phyloP scores from a whole-genome alignment of 2,329 filamentous ascomycete species.

The Aureobasidium sp. region DNA sequence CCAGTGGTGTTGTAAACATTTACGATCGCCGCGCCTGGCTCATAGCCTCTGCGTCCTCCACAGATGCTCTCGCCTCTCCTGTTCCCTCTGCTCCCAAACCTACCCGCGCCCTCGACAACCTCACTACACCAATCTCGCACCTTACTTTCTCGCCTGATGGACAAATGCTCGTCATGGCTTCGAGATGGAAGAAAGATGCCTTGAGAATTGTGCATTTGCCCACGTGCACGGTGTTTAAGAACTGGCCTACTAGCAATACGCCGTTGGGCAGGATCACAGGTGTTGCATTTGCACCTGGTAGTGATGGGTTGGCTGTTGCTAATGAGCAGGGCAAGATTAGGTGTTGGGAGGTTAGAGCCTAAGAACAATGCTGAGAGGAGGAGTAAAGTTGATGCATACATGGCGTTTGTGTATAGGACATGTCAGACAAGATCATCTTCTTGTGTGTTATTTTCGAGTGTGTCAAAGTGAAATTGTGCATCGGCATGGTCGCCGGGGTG shows the following conservation, averaged over 20 bases:
- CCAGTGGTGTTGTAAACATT: conserved; percentile 82
- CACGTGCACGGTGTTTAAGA: conserved; percentile 87
- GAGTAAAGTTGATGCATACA: not conserved
- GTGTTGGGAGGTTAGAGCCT: conserved; percentile 69
- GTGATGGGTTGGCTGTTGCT: conserved; percentile 65
- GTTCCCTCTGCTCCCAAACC: conserved; percentile 66
- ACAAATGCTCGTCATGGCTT: conserved; percentile 81
- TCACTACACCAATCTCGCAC: conserved; percentile 76
- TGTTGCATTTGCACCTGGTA: conserved; percentile 39
- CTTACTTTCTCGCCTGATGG: conserved; percentile 81
- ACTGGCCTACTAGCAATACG: conserved; percentile 91
- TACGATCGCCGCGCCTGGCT: conserved; percentile 71
- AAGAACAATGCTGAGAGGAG: too few species aligned
- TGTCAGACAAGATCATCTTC: not conserved
- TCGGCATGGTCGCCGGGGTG: not conserved
- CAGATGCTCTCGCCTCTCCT: conserved; percentile 17
- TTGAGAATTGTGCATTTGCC: conserved; percentile 83
- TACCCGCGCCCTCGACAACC: conserved; percentile 67
- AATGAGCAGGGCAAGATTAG: conserved; percentile 85
- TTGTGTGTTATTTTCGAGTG: not conserved
- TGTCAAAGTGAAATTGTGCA: not conserved
- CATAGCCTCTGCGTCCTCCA: conserved; percentile 14
- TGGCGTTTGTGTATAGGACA: not conserved
- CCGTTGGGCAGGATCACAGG: conserved; percentile 74
- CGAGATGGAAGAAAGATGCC: conserved; percentile 80